Evolutionary conservation across 176 grass and related monocot genomes (phyloP).

Genomic region (Avena insularis): DNA sequence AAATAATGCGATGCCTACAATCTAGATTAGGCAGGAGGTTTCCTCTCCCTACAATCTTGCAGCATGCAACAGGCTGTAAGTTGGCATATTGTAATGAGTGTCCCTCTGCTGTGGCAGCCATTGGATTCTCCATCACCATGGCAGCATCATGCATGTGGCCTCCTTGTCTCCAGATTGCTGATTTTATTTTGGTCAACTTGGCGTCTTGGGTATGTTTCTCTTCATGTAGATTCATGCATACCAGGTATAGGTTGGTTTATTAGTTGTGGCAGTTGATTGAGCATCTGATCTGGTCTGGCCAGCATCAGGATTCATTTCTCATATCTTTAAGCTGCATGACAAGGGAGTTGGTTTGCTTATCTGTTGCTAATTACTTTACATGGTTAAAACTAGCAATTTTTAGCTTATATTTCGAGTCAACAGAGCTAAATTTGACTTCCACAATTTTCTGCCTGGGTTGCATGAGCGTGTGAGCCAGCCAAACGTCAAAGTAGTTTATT

Average conservation of each 20-base stretch:
- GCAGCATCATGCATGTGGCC: constrained; percentile 45
- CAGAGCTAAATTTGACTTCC: background rate
- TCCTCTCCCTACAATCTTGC: constrained; percentile 35
- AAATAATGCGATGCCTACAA: constrained; percentile 19
- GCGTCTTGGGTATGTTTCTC: constrained; percentile 8
- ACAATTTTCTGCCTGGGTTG: constrained; percentile 9
- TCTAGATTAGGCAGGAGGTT: constrained; percentile 18
- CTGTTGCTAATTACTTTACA: background rate
- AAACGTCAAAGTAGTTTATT: constrained; percentile 17
- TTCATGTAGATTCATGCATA: constrained; percentile 15
- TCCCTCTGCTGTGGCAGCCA: constrained; percentile 51
- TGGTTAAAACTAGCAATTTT: background rate
- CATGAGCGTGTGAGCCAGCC: constrained; percentile 1
- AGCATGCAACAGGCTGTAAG: constrained; percentile 55
- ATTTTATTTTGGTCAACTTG: constrained; percentile 41
- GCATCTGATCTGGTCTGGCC: background rate
- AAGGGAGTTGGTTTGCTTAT: background rate
- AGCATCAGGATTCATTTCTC: background rate
- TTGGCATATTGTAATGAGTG: constrained; percentile 56
- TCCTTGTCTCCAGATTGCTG: constrained; percentile 26
- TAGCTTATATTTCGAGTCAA: background rate
- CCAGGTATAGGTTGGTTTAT: background rate
- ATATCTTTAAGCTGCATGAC: background rate
- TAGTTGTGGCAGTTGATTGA: background rate
- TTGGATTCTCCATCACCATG: constrained; percentile 54